Evolutionary conservation across 2,329 filamentous ascomycete genomes (phyloP), one percentile per base, ranked within the genome.

Genomic region (Sclerotiophoma versabilis): DNA sequence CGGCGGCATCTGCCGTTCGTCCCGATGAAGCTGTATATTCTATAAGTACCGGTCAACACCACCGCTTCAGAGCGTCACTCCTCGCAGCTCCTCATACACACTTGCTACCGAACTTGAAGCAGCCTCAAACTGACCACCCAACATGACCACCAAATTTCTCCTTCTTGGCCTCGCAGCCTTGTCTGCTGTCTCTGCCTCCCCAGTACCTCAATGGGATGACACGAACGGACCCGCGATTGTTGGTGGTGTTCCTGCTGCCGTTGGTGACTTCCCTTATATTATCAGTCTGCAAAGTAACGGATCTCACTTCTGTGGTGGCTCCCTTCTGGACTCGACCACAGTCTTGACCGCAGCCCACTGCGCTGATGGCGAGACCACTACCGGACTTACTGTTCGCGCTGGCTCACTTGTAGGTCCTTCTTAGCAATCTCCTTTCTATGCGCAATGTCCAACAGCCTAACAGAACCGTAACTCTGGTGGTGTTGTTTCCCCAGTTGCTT

Each of bases 271-370:
- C 39, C 68, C 68, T 49, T 71, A 57, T 64, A 69, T 71, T 43
- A 62, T 65, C 59, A 58, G 52, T 26, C 38, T 70, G 11, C 64
- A 66, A 45, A 11, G 27, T 5, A 36, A 39, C 36, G 65, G 65
- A 20, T 48, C 51, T 15, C 66, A 69, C 54, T 57, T 63, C 59
- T 71, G 68, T 53, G 68, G 68, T 55, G 68, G 66, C 22, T 58
- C 64, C 10, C 58, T 71, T 2, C 10, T 71, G 43, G 62, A 71
- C 52, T 56, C 54, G 17, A 63, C 62, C 60, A 71, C 68, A 7
- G 63, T 71, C 36, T 19, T 71, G 41, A 69, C 66, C 12, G 68
- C 68, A 23, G 66, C 59, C 51, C 68, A 71, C 57, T 71, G 68
- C 58, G 58, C 57, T 42, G 58, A 59, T 9, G 58, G 56, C 25